Percentiles rank a stretch among this genome's conserved stretches.
Conservation (phyloP, 2,329 filamentous ascomycete genomes). For the Aureobasidium zeae region DNA sequence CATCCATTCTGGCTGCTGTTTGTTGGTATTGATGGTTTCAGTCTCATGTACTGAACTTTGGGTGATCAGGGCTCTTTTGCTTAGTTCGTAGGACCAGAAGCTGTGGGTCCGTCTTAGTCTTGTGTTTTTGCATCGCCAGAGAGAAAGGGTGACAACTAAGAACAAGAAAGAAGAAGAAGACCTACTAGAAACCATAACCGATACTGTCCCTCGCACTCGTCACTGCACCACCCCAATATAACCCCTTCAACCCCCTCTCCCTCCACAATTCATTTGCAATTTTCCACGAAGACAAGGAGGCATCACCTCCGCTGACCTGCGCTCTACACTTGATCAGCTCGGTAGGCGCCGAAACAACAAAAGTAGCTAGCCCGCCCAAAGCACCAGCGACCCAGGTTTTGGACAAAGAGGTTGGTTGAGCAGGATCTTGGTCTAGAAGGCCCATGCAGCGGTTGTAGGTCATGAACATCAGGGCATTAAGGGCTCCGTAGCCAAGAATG, state of each 20-base stretch:
- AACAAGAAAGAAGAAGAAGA: constrained; percentile 9
- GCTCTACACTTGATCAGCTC: constrained; percentile 86
- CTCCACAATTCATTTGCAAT: constrained; percentile 27
- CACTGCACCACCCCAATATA: constrained; percentile 73
- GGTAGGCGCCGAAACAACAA: constrained; percentile 76
- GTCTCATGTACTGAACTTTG: not conserved
- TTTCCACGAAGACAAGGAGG: constrained; percentile 22
- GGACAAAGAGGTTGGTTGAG: constrained; percentile 15
- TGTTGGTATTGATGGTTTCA: too few species aligned
- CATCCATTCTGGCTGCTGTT: constrained; percentile 19
- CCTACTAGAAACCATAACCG: constrained; percentile 89
- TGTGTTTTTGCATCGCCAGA: not conserved
- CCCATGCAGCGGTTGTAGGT: constrained; percentile 78
- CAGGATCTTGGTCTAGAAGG: constrained; percentile 36
- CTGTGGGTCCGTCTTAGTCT: too few species aligned
- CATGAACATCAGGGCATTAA: constrained; percentile 84
- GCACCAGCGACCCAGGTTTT: constrained; percentile 74
- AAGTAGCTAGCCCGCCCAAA: constrained; percentile 72
- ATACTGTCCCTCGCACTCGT: constrained; percentile 77
- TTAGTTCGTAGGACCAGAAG: constrained; percentile 85
- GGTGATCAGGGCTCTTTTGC: constrained; percentile 48
- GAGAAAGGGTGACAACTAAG: not conserved
- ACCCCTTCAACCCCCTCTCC: constrained; percentile 48
- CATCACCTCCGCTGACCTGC: constrained; percentile 47
- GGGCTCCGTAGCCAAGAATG: constrained; percentile 77